Base-by-base conservation (phyloP, 169 alveolate genomes). In the Plasmodium inui region DNA sequence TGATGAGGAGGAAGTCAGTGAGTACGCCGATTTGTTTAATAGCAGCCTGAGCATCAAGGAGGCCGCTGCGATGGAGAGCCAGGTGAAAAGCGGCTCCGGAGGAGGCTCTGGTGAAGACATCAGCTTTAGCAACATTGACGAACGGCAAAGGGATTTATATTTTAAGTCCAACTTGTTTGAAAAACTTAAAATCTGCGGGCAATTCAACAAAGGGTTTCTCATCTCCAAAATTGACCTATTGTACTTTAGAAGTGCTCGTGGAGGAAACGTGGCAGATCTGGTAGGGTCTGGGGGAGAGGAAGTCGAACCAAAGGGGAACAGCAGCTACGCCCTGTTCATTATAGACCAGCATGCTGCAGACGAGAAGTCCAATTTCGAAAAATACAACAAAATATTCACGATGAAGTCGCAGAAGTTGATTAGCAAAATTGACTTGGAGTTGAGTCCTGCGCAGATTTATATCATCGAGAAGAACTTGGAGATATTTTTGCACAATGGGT, bases 341-440 rank as follows among this genome's bases (percentile, higher is more conserved):
- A 96, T 99, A 39, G 99, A 99, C 95, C 99, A 99, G 92, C 99
- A 99, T 96, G 99, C 99, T 0, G 98, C 99, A 39, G 99, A 99
- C 94, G 99, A 99, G 94, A 99, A 99, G 94, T 95, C 96, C 32
- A 97, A 97, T 96, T 98, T 94, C 70, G 94, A 99, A 90, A 96
- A 95, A 9, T 96, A 98, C 26, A 97, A 98, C 67, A 97, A 95
- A 82, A 95, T 96, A 37, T 97, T 97, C 74, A 92, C 93, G 32
- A 98, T 99, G 72, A 95, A 96, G 14, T 95, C 97, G 73, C 99
- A 98, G 91, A 97, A 96, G 26, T 96, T 99, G 50, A 97, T 99
- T 19, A 92, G 96, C 57, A 99, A 99, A 7, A 97, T 98, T n/a
- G 86, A 95, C 30, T 92, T 99, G 2, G 98, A 98, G 0, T 93